A percentile compares a stretch with the other conserved stretches of the same genome.
phyloP scores from a whole-genome alignment of 1,284 basidiomycete species.

The Naganishia cerealis region DNA sequence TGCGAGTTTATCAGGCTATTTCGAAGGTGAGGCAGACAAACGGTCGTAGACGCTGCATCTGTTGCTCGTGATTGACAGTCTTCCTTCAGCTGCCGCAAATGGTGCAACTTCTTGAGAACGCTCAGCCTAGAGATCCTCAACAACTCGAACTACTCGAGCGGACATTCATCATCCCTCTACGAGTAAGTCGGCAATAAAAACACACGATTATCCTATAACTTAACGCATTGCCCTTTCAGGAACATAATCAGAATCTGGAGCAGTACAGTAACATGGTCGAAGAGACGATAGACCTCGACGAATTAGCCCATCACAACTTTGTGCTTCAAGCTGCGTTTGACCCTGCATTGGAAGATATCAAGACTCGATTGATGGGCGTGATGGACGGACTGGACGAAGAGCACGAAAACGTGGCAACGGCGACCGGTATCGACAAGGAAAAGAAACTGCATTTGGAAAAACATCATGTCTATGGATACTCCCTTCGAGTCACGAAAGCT shows the following conservation, averaged over 20 bases:
- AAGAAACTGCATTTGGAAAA: conserved; percentile 98
- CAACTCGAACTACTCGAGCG: conserved; percentile 65
- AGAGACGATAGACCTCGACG: conserved; percentile 86
- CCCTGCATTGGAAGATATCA: conserved; percentile 63
- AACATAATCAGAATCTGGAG: conserved; percentile 60
- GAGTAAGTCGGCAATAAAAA: conserved; percentile 55
- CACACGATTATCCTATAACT: background rate
- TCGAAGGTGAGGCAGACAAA: conserved; percentile 56
- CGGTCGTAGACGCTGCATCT: background rate
- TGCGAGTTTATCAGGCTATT: conserved; percentile 90
- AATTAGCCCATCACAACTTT: conserved; percentile 79
- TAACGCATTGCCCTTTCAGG: background rate
- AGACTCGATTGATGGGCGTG: conserved; percentile 66
- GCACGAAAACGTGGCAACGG: conserved; percentile 70
- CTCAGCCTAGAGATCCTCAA: conserved; percentile 45
- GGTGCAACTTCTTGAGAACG: conserved; percentile 62
- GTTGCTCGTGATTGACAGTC: conserved; percentile 21
- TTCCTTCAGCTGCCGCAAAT: conserved; percentile 69
- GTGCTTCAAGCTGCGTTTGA: conserved; percentile 73
- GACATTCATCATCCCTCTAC: conserved; percentile 64
- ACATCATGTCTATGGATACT: conserved; percentile 85
- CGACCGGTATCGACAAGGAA: conserved; percentile 81
- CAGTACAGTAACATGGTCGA: conserved; percentile 94
- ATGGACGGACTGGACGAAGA: conserved; percentile 82
- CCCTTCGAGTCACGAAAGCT: conserved; percentile 86